Conservation (phyloP, 441 rosid species). For the Populus trichocarpa region DNA sequence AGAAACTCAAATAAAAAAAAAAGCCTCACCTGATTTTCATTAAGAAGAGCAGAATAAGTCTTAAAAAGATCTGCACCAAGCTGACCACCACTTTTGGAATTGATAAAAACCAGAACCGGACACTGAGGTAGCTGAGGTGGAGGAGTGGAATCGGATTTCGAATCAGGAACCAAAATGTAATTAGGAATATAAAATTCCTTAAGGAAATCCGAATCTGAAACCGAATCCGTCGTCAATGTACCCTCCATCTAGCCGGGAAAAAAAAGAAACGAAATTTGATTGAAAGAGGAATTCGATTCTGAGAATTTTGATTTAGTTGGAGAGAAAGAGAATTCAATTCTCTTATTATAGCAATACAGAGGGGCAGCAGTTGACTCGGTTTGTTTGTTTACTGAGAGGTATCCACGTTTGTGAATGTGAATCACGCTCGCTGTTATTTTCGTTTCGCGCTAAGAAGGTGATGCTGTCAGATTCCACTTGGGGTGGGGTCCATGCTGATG, state of each 20-base stretch:
- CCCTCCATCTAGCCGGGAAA: constrained; percentile 21
- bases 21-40: constrained; percentile 43
- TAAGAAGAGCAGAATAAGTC: constrained; percentile 65
- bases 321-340: neutral
- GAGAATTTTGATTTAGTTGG: neutral
- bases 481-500: neutral
- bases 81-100: constrained; percentile 93
- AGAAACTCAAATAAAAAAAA: neutral
- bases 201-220: constrained; percentile 23
- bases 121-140: constrained; percentile 32
- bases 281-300: neutral
- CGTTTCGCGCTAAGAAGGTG: neutral
- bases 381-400: neutral
- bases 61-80: constrained; percentile 74
- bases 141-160: neutral
- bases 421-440: neutral
- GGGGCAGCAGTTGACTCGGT: neutral
- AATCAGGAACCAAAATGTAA: constrained; percentile 44
- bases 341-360: neutral
- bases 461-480: neutral
- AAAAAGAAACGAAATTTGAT: neutral
- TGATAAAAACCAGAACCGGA: constrained; percentile 78
- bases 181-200: constrained; percentile 55
- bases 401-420: neutral
- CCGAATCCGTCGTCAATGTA: constrained; percentile 27